phyloP scores from a whole-genome alignment of 2,329 filamentous ascomycete species.

The Neopestalotiopsis rosae region DNA sequence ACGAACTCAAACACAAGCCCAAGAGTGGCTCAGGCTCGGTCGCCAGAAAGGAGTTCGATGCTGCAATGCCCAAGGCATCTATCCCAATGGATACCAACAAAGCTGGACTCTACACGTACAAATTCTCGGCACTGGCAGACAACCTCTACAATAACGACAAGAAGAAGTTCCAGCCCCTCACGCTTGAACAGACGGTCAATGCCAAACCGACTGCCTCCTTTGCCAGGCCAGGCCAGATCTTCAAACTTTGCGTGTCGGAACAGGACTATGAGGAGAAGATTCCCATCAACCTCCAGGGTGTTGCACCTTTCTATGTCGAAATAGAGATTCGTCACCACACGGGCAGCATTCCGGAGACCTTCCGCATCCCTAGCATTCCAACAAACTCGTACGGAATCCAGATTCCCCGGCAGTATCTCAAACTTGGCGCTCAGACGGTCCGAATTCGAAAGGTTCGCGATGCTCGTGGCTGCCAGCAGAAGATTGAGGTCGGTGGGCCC shows the following conservation, averaged over 20 bases:
- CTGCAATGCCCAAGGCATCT: conserved; percentile 75
- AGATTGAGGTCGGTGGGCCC: conserved; percentile 72
- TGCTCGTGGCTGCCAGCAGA: conserved; percentile 82
- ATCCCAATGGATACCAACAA: conserved; percentile 86
- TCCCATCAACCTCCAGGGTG: conserved; percentile 81
- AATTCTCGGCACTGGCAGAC: conserved; percentile 82
- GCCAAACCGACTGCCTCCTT: conserved; percentile 84
- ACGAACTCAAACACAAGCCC: conserved; percentile 77
- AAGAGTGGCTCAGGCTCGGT: conserved; percentile 68
- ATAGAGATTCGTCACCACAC: conserved; percentile 93
- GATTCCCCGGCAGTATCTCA: conserved; percentile 83
- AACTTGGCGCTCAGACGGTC: conserved; percentile 87
- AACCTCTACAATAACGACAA: conserved; percentile 81
- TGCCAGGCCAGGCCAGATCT: conserved; percentile 84
- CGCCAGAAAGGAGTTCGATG: conserved; percentile 75
- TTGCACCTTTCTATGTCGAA: conserved; percentile 88
- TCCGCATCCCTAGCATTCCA: conserved; percentile 80
- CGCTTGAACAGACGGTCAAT: conserved; percentile 83
- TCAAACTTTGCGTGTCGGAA: conserved; percentile 93
- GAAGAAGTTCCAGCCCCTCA: conserved; percentile 67
- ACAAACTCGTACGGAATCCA: conserved; percentile 77
- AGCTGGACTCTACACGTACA: conserved; percentile 85
- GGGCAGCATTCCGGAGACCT: conserved; percentile 77
- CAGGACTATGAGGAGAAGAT: conserved; percentile 83
- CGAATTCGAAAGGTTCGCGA: conserved; percentile 91